Base-by-base conservation (phyloP, 495 filamentous ascomycete genomes). In the Penicillium antarcticum region DNA sequence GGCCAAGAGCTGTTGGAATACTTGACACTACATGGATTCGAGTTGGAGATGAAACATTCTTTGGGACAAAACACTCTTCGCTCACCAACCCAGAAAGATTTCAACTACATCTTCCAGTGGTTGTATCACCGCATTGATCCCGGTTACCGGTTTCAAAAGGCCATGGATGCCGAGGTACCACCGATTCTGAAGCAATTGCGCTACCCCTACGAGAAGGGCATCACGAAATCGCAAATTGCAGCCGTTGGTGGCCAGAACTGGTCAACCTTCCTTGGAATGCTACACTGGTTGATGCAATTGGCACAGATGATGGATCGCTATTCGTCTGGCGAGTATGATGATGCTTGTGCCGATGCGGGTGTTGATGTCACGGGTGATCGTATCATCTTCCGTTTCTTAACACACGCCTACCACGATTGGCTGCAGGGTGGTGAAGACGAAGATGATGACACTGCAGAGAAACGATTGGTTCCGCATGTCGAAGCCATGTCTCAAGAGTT, bases 271-370 rank as follows among this genome's bases (percentile, higher is more conserved):
- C 74, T 99, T 19, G 95, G 91, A 0, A 77, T 97, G 70, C 77
- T 99, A 41, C 92, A 99, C 69, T 99, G 94, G 94, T 87, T 99
- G 83, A 95, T 99, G 92, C 91, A 97, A 67, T 73, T 97, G 40
- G 89, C 91, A 11, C 80, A 87, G 45, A 95, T 95, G 83, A 84
- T 96, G 70, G 90, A 97, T 47, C 71, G 84, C 9, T 97, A 87
- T 62, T 69, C 78, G 3, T 53, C 69, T 18, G 83, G 89, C 31
- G 81, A 85, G 38, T 97, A 95, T 65, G 91, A 97, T 53, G 87
- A 95, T 38, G 91, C 91, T 0, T 95, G 91, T 58, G 80, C 81
- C 13, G 91, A 96, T 57, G 85, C 80, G 40, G 95, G 94, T 17
- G 80, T 92, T 10, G 94, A 97, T 67, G 85, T 97, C 11, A 82